Conservation (phyloP, 2,329 filamentous ascomycete genomes). For the Fusarium equiseti region DNA sequence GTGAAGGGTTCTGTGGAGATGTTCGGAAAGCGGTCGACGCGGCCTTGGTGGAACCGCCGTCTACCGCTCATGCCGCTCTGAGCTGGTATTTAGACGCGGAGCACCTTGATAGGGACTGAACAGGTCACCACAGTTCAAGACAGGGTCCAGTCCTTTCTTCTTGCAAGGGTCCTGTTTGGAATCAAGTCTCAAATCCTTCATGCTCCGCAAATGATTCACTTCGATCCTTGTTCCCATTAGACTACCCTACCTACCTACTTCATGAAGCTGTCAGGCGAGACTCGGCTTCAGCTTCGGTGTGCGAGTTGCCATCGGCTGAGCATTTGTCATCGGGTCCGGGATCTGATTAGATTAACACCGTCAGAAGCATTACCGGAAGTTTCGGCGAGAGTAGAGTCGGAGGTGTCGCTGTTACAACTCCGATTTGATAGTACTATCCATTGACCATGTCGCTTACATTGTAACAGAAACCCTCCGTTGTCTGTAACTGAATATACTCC, state of each 20-base stretch:
- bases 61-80: slow-evolving; percentile 25
- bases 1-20: slow-evolving; percentile 40
- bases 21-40: slow-evolving; percentile 36
- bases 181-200: slow-evolving; percentile 11
- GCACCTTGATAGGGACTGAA: slow-evolving; percentile 38
- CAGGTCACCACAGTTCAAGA: neutral
- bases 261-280: slow-evolving; percentile 14
- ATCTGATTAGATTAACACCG: slow-evolving; percentile 44
- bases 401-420: neutral
- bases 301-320: slow-evolving; percentile 21
- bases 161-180: slow-evolving; percentile 33
- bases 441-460: neutral
- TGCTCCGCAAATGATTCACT: neutral
- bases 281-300: slow-evolving; percentile 40
- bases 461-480: neutral
- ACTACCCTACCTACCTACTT: neutral
- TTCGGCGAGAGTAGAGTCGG: neutral
- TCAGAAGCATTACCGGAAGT: neutral
- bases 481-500: neutral
- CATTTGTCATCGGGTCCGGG: slow-evolving; percentile 41
- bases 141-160: neutral
- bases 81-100: slow-evolving; percentile 23
- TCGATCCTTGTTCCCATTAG: neutral
- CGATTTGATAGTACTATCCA: neutral
- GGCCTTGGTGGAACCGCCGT: slow-evolving; percentile 41